A percentile compares a stretch with the other conserved stretches of the same genome.
Conservation (phyloP, 352 stramenopile genomes). For the Aphanomyces cochlioides region DNA sequence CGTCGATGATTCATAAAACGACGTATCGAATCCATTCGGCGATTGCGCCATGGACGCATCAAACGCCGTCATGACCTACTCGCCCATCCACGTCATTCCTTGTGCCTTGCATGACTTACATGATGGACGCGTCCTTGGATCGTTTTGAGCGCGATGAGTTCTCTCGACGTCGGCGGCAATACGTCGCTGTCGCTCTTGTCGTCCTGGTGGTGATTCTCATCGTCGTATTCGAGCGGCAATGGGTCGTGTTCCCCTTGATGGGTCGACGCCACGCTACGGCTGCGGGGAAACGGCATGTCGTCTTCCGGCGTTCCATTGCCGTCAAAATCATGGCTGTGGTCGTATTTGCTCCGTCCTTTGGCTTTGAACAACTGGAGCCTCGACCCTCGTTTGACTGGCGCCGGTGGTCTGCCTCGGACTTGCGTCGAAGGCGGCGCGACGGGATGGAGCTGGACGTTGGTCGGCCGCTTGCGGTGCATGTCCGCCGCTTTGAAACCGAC, state of each 20-base stretch:
- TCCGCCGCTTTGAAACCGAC: no score
- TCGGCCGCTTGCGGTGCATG: no score
- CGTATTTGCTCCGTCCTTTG: slow-evolving; percentile 10
- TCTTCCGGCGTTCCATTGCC: neutral
- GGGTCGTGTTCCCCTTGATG: neutral
- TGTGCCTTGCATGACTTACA: neutral
- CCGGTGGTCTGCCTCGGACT: no score
- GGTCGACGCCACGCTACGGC: neutral
- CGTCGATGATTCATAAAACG: neutral
- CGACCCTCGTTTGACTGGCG: neutral
- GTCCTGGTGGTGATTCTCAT: neutral
- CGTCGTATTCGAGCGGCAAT: neutral
- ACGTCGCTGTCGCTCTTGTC: neutral
- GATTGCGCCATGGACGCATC: slow-evolving; percentile 19
- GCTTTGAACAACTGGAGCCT: slow-evolving; percentile 6
- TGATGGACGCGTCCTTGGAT: slow-evolving; percentile 24
- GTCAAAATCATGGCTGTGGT: slow-evolving; percentile 20
- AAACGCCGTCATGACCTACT: slow-evolving; percentile 20
- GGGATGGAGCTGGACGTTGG: neutral
- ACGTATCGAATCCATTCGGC: no score
- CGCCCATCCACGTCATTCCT: no score
- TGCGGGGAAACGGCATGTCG: neutral
- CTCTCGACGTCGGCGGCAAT: neutral
- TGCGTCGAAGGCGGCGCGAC: neutral
- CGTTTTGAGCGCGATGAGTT: slow-evolving; percentile 10